Conservation (phyloP, 202 grass and related monocot species). For the Cymbopogon flexuosus region DNA sequence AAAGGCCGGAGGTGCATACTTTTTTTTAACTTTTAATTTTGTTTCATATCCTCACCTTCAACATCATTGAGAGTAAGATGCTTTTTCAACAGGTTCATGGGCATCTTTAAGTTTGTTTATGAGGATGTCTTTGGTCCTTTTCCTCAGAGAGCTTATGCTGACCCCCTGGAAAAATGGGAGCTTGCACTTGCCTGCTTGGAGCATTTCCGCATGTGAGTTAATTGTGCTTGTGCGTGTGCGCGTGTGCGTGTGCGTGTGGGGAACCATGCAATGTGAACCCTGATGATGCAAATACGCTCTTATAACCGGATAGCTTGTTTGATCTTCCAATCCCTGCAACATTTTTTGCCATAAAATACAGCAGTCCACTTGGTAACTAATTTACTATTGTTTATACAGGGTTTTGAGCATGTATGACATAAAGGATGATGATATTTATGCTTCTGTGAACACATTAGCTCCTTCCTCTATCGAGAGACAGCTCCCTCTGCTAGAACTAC, state of each 20-base stretch:
- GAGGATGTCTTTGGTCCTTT: constrained; percentile 93
- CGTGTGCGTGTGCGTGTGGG: too few species aligned
- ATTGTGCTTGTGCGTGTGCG: too few species aligned
- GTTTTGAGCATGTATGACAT: constrained; percentile 68
- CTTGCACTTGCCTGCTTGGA: constrained; percentile 83
- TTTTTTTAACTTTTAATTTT: constrained; percentile 20
- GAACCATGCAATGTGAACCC: background rate
- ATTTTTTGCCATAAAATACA: constrained; percentile 16
- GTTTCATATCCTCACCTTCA: constrained; percentile 30
- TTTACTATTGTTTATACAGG: constrained; percentile 44
- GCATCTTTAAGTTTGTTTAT: constrained; percentile 95
- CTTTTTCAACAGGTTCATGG: constrained; percentile 62
- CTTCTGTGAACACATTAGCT: constrained; percentile 34
- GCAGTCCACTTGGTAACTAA: constrained; percentile 1
- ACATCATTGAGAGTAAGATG: constrained; percentile 3
- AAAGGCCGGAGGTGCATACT: constrained; percentile 67
- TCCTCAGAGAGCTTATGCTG: constrained; percentile 81
- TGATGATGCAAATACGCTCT: background rate
- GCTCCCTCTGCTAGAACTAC: constrained; percentile 64
- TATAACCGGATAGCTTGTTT: background rate
- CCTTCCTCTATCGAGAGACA: constrained; percentile 53
- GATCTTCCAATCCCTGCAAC: background rate
- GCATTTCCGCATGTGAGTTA: constrained; percentile 82
- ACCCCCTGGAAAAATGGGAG: constrained; percentile 91
- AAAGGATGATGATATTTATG: constrained; percentile 56